Evolutionary conservation across 495 filamentous ascomycete species (phyloP), one percentile per base, ranked within the genome.

Genomic region (Evernia prunastri): DNA sequence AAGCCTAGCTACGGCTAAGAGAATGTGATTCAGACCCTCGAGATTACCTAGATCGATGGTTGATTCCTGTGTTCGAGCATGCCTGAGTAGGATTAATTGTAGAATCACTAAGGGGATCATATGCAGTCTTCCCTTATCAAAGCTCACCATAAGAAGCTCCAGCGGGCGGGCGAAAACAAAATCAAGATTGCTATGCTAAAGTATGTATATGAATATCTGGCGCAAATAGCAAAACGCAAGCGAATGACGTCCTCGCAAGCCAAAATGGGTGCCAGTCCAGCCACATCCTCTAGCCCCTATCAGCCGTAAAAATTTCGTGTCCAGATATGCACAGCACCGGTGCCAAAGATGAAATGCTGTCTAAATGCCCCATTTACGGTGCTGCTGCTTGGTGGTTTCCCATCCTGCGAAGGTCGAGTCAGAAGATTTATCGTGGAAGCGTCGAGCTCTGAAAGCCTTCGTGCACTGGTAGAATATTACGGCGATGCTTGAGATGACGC

Each of bases 231-330:
- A 51, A 51, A 20, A 20, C 25, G 3, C 49, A 54, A 54, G 51
- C 29, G 2, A 54, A 33, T 6, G 20, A 54, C 17, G 27, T 1
- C 27, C 27, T 31, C 49, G 49, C 49, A 53, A 53, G 49, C 49
- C 49, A 53, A 31, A 53, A 54, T 54, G 51, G 51, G 51, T 54
- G 29, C 29, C 29, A 54, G 51, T 54, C 27, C 27, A 10, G 15
- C 51, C 51, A 33, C 11, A 33, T 33, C 25, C 4, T 53, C 49
- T 15, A 20, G 20, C 51, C 51, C 3, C n/a, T 1, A 54, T 15
- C 2, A 54, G 27, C 27, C 29, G 17, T 31, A 31, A 31, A 42
- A 29, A 33, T 12, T 17, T 17, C n/a, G 60, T 42, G 37, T 31
- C 18, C 11, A 43, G 12, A 33, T 39, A 6, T 54, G 25, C 13